Percentiles rank a stretch among this genome's conserved stretches.
These are phyloP conservation scores for Spizellomyces punctatus DNA, from an alignment of 192 early-diverging fungal species.

Conservation along the genomic window DNA sequence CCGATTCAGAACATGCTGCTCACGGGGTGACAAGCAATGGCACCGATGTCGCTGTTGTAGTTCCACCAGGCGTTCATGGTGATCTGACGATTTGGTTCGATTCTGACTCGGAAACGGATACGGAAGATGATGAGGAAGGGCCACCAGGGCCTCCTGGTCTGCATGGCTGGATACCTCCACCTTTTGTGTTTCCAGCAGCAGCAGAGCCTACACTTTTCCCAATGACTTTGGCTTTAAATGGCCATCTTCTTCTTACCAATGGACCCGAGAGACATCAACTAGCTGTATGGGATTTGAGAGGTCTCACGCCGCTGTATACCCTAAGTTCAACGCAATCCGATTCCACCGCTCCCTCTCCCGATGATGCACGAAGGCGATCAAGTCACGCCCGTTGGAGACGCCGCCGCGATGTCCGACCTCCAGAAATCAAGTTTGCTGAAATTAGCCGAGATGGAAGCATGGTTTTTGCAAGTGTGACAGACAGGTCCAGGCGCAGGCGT, in stretches of 20 bases:
- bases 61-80: neutral
- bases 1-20: neutral
- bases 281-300: constrained; percentile 35
- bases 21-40: neutral
- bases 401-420: constrained; percentile 8
- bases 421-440: constrained; percentile 39
- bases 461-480: constrained; percentile 31
- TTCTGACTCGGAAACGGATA: neutral
- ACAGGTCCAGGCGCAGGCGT: neutral
- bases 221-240: constrained; percentile 40
- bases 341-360: neutral
- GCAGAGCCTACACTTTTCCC: constrained; percentile 13
- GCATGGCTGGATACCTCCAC: neutral
- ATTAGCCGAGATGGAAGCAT: constrained; percentile 28
- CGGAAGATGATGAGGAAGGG: neutral
- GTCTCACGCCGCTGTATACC: constrained; percentile 8
- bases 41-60: neutral
- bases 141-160: neutral
- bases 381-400: no score
- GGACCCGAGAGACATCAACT: constrained; percentile 28
- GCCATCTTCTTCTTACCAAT: constrained; percentile 41
- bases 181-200: neutral
- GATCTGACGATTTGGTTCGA: neutral
- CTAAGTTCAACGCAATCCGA: constrained; percentile 9
- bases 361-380: no score